These are phyloP conservation scores for Pachysandra terminalis DNA, from an alignment of 164 flowering plant genomes.

Conservation along the genomic window DNA sequence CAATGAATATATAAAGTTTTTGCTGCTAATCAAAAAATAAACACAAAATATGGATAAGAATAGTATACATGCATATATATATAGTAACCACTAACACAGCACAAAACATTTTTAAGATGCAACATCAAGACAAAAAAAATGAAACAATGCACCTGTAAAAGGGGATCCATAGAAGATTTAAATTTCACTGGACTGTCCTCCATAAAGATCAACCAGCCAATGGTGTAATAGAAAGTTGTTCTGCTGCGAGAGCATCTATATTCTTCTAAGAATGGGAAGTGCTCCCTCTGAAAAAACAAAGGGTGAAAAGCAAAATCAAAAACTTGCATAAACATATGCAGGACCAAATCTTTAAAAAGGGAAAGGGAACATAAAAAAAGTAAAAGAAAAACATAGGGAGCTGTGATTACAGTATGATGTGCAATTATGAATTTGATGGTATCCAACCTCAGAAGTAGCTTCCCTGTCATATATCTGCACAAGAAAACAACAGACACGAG, in stretches of 20 bases:
- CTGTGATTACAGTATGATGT: conserved; percentile 70
- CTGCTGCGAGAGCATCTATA: conserved; percentile 91
- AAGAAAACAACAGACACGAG: conserved; percentile 1
- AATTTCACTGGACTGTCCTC: conserved; percentile 89
- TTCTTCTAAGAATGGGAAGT: conserved; percentile 85
- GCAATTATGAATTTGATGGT: conserved; percentile 79
- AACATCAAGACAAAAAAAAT: not conserved
- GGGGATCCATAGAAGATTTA: conserved; percentile 92
- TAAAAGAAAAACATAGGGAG: not conserved
- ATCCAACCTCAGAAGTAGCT: conserved; percentile 90
- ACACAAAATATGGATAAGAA: not conserved
- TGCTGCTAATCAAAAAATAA: not conserved
- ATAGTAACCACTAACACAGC: no score
- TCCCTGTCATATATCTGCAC: conserved; percentile 94
- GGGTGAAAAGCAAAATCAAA: not conserved
- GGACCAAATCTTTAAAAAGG: no score
- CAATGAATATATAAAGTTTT: no score
- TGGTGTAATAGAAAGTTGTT: conserved; percentile 86
- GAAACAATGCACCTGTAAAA: conserved; percentile 53
- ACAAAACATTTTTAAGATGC: no score
- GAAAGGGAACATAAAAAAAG: conserved; percentile 2
- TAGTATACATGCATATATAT: not conserved
- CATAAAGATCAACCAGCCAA: conserved; percentile 93
- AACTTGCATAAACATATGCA: conserved; percentile 1
- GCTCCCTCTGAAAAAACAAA: conserved; percentile 64